phyloP scores from a whole-genome alignment of 805 yeast genomes.

The Spathaspora hagerdaliae region DNA sequence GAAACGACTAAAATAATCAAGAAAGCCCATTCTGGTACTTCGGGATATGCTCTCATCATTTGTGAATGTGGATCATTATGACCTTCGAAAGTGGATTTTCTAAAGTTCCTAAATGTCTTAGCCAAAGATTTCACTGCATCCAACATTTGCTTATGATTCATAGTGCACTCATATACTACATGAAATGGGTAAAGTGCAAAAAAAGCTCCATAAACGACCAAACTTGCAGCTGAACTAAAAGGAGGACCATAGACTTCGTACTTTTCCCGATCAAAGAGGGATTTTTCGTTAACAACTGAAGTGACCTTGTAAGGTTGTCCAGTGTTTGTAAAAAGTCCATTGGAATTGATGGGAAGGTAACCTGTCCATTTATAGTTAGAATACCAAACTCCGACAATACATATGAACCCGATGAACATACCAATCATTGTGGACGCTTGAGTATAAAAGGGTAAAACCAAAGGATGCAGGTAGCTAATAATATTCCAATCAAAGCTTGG shows the following conservation, averaged over 20 bases:
- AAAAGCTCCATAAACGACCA: conserved; percentile 24
- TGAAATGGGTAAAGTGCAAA: conserved; percentile 25
- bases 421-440: conserved; percentile 16
- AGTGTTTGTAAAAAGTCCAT: conserved; percentile 43
- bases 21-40: conserved; percentile 35
- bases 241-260: conserved; percentile 26
- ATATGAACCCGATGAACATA: conserved; percentile 11
- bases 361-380: conserved; percentile 21
- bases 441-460: conserved; percentile 42
- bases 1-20: conserved; percentile 20
- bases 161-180: conserved; percentile 10
- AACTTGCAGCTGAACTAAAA: conserved; percentile 24
- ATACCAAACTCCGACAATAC: conserved; percentile 17
- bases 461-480: conserved; percentile 20
- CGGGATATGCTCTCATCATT: conserved; percentile 29
- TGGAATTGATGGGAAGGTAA: conserved; percentile 37
- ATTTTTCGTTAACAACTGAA: conserved; percentile 34
- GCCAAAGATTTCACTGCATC: conserved; percentile 8
- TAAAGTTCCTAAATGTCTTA: conserved; percentile 8
- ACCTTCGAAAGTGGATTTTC: conserved; percentile 10
- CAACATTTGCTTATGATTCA: conserved; percentile 10
- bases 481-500: conserved; percentile 53
- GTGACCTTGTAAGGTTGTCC: conserved; percentile 43
- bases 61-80: conserved; percentile 24
- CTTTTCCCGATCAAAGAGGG: conserved; percentile 19